Conservation (phyloP, 805 yeast species). For the Hanseniaspora jakobsenii region DNA sequence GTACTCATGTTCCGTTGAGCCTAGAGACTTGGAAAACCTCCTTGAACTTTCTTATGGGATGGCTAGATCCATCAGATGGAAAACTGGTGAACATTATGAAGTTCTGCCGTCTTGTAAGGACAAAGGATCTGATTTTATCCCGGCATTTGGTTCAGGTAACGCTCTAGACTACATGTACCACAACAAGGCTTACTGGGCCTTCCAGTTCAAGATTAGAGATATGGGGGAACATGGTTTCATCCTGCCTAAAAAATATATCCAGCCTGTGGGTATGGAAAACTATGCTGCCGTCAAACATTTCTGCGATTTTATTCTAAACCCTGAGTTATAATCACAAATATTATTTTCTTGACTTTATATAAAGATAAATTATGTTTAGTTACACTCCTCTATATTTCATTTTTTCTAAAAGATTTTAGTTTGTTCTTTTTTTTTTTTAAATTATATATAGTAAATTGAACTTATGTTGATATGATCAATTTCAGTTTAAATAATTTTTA, state of each 20-base stretch:
- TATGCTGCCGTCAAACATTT: constrained; percentile 58
- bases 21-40: constrained; percentile 70
- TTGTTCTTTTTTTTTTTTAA: too few relatives aligned
- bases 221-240: constrained; percentile 75
- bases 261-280: constrained; percentile 67
- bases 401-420: too few relatives aligned
- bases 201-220: constrained; percentile 70
- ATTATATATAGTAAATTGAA: too few relatives aligned
- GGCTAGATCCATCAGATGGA: constrained; percentile 55
- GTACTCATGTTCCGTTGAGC: constrained; percentile 57
- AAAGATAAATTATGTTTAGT: too few relatives aligned
- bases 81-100: constrained; percentile 51
- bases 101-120: constrained; percentile 73
- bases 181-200: constrained; percentile 71
- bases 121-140: constrained; percentile 58
- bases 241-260: constrained; percentile 55
- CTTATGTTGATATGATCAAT: too few relatives aligned
- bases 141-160: constrained; percentile 68
- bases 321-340: constrained; percentile 29
- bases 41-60: constrained; percentile 73
- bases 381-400: too few relatives aligned
- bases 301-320: constrained; percentile 40
- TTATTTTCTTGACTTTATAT: too few relatives aligned
- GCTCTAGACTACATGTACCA: constrained; percentile 78
- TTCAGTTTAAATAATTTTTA: too few relatives aligned